Evolutionary conservation across 306 rosid species (phyloP), one percentile per base, ranked within the genome.

Genomic region (Sphenostylis stenocarpa): DNA sequence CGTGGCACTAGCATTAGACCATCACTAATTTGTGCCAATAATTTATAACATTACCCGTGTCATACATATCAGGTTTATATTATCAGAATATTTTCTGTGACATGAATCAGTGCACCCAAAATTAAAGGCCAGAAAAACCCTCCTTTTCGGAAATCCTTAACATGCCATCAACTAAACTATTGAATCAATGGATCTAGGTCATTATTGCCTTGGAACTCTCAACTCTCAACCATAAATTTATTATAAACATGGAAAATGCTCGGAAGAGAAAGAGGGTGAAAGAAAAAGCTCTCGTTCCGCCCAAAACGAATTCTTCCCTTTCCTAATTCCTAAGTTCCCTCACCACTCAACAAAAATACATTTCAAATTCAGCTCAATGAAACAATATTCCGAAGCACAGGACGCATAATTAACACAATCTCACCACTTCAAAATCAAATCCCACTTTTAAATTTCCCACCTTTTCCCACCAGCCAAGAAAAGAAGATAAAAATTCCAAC

Each of bases 331-430:
- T 8, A 24, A 58, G 10, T 62, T 33, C 38, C 26, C 26, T 26
- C 8, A 48, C 34, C 48, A 52, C 36, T 19, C 15, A 73, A 81
- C n/a, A 60, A 49, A 3, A 45, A 62, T 14, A 33, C 24, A 62
- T 28, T 26, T 20, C 57, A 69, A 85, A 56, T 78, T 47, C 80
- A 79, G 68, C 76, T 82, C 23, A 73, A 56, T 51, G 57, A 77
- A 76, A 65, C 77, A 66, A 56, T 81, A 65, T 48, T 51, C 28
- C 49, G 66, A 13, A 19, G 63, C 43, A 61, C 57, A 28, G 20
- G 71, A 74, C 39, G 34, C 43, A 52, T 31, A 34, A 70, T 43
- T 78, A 5, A 56, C 64, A 75, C 9, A 47, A 63, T 63, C 77
- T 70, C 29, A 82, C 53, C 14, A 63, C 51, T 76, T 76, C 63